Percentiles rank a stretch among this genome's conserved stretches.
phyloP scores from a whole-genome alignment of 129 eudicot species.

The Smallanthus sonchifolius region DNA sequence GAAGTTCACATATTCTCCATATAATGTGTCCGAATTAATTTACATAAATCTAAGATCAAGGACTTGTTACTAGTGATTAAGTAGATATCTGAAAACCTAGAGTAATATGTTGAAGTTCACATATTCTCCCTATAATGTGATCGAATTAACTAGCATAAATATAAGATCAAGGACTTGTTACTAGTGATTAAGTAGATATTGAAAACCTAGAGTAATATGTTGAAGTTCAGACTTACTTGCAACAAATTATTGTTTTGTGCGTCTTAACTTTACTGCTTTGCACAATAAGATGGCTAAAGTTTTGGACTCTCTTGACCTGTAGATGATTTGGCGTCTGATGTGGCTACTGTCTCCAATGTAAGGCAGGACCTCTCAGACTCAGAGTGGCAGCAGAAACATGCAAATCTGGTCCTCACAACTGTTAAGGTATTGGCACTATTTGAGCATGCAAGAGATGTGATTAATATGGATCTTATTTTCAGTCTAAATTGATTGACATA shows the following conservation, averaged over 20 bases:
- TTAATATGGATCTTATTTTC: not conserved
- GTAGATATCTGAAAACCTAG: no score
- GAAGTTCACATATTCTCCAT: not conserved
- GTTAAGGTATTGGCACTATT: slow-evolving; percentile 45
- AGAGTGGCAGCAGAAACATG: slow-evolving; percentile 71
- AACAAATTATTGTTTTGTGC: no score
- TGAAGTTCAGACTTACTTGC: not conserved
- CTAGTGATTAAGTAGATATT: no score
- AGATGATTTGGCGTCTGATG: slow-evolving; percentile 57
- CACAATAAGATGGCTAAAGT: not conserved
- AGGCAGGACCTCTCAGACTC: slow-evolving; percentile 66
- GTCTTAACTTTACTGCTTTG: not conserved
- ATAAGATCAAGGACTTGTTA: no score
- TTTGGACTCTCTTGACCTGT: not conserved
- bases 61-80: not conserved
- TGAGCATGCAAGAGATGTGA: not conserved
- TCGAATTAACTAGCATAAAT: no score
- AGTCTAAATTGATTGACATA: not conserved
- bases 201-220: slow-evolving; percentile 5
- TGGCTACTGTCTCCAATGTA: slow-evolving; percentile 59
- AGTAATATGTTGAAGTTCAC: no score
- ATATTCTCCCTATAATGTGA: no score
- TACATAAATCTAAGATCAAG: not conserved
- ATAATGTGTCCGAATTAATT: not conserved
- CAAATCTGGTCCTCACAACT: slow-evolving; percentile 49